Conservation (phyloP, 2,329 filamentous ascomycete genomes). For the Drechslerella dactyloides region DNA sequence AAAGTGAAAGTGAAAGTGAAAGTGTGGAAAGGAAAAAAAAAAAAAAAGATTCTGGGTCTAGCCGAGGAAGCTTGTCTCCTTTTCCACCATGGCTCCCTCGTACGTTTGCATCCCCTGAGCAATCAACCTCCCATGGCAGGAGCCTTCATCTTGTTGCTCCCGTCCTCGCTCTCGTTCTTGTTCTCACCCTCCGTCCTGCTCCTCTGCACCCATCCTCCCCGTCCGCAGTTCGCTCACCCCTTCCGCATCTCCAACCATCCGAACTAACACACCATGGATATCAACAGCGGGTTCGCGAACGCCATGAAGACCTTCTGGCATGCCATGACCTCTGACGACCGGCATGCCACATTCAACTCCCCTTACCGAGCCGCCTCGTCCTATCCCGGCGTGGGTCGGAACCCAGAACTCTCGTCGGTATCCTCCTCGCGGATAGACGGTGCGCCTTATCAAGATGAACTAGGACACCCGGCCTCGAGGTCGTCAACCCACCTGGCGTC, state of each 20-base stretch:
- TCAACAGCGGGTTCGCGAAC: constrained; percentile 62
- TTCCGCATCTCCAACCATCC: not conserved
- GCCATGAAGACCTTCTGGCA: constrained; percentile 95
- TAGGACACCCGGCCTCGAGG: constrained; percentile 67
- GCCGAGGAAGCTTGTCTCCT: constrained; percentile 22
- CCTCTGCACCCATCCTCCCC: constrained; percentile 1
- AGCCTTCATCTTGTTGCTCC: not conserved
- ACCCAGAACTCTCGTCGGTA: constrained; percentile 83
- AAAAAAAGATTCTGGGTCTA: constrained; percentile 12
- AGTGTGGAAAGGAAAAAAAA: no score
- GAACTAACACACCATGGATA: constrained; percentile 5
- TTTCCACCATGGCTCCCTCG: constrained; percentile 44
- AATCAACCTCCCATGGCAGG: constrained; percentile 6
- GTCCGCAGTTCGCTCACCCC: constrained; percentile 4
- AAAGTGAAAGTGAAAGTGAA: not conserved
- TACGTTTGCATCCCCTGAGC: constrained; percentile 41
- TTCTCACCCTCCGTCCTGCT: no score
- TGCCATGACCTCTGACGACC: constrained; percentile 78
- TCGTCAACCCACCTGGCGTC: constrained; percentile 66
- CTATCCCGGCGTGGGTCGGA: constrained; percentile 71
- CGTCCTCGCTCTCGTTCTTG: not conserved
- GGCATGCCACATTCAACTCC: constrained; percentile 89
- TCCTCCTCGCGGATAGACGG: constrained; percentile 73
- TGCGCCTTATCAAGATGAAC: constrained; percentile 77
- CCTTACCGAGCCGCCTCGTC: constrained; percentile 69